Evolutionary conservation across 2,329 filamentous ascomycete species (phyloP), one percentile per base, ranked within the genome.

Genomic region (Leptographium procerum): DNA sequence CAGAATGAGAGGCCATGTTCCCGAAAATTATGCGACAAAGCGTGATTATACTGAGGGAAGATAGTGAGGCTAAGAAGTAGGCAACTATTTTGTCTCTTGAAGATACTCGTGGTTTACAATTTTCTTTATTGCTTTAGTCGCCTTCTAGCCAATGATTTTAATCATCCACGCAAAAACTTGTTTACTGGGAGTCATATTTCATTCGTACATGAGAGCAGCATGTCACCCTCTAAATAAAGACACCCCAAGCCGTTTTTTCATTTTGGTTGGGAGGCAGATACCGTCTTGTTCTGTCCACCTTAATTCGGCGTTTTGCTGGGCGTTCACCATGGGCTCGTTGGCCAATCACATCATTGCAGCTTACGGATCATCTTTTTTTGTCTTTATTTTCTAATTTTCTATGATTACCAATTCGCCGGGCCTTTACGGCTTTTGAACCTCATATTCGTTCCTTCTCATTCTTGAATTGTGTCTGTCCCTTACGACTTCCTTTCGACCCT

Each of bases 1-100:
- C 7, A 6, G 40, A n/a, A 4, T 4, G 14, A 6, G 61, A 57
- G 1, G 57, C 28, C 61, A 62, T 62, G 2, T n/a, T 29, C 14
- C 22, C 16, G 19, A 1, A 36, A 26, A 31, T 10, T 24, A 40
- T 31, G 33, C 45, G 14, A 10, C n/a, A 22, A 55, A 3, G 13
- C 26, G 29, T 28, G 24, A 19, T 19, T 19, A n/a, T 8, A 3
- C 13, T 13, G 31, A 24, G 16, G 45, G 22, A 45, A n/a, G 29
- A n/a, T 26, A 33, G 16, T 11, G 19, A n/a, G 33, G 11, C 28
- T 34, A 19, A 43, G 40, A 8, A 33, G 9, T 43, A n/a, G n/a
- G 6, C 40, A 43, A n/a, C 2, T n/a, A n/a, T 43, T 43, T 43
- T 22, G 40, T 3, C 6, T 19, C 19, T 8, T 43, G 16, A n/a